phyloP scores from a whole-genome alignment of 306 rosid genomes.

The Spatholobus suberectus region DNA sequence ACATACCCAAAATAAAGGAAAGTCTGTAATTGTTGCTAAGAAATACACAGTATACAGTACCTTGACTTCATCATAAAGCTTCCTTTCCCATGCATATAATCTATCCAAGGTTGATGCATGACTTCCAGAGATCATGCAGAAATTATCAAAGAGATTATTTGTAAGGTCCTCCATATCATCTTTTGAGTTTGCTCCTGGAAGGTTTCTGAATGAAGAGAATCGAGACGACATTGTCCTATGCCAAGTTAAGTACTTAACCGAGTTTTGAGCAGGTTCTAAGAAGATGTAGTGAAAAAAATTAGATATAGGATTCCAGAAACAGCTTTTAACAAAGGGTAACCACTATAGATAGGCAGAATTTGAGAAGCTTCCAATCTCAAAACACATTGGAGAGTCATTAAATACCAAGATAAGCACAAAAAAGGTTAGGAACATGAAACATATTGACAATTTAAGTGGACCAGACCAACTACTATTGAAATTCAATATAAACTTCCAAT shows the following conservation, averaged over 20 bases:
- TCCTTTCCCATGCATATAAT: conserved; percentile 93
- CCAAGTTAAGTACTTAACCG: conserved; percentile 83
- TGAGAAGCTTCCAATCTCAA: conserved; percentile 18
- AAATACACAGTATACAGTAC: conserved; percentile 52
- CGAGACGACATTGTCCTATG: conserved; percentile 77
- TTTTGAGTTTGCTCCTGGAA: conserved; percentile 66
- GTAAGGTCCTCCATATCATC: conserved; percentile 66
- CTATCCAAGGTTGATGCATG: conserved; percentile 97
- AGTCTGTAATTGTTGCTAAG: conserved; percentile 11
- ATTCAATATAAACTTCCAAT: conserved; percentile 26
- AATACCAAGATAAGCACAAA: conserved; percentile 12
- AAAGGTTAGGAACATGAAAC: conserved; percentile 13
- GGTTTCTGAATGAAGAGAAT: conserved; percentile 82
- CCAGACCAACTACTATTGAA: not conserved
- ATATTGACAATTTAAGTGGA: not conserved
- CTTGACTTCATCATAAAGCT: conserved; percentile 97
- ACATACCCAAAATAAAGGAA: not conserved
- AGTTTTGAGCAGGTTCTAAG: conserved; percentile 75
- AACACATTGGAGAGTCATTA: not conserved
- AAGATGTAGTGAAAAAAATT: conserved; percentile 10
- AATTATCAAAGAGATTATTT: conserved; percentile 64
- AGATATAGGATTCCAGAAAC: conserved; percentile 26
- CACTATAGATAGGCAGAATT: not conserved
- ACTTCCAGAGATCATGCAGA: conserved; percentile 87
- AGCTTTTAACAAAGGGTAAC: conserved; percentile 8